phyloP scores from a whole-genome alignment of 2,329 filamentous ascomycete species.

The Aspergillus tanneri region DNA sequence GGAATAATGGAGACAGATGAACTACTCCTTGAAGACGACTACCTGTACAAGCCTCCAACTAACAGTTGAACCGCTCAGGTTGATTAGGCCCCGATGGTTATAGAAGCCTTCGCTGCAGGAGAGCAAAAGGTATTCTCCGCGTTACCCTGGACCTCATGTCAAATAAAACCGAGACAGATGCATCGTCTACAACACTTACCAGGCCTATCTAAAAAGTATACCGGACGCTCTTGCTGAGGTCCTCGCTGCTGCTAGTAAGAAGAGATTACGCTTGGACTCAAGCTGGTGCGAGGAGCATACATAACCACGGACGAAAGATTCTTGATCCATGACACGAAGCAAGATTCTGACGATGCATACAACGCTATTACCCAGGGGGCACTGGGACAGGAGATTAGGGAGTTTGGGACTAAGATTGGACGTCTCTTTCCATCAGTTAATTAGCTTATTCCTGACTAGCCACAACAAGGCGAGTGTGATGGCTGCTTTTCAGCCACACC shows the following conservation, averaged over 20 bases:
- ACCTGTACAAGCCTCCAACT: constrained; percentile 60
- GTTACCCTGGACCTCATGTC: constrained; percentile 78
- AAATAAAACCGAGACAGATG: constrained; percentile 64
- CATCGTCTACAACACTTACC: constrained; percentile 76
- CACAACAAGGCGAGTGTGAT: constrained; percentile 75
- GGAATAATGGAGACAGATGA: constrained; percentile 72
- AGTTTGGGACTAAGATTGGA: constrained; percentile 18
- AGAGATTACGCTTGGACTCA: constrained; percentile 69
- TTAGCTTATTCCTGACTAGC: constrained; percentile 74
- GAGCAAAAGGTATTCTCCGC: constrained; percentile 75
- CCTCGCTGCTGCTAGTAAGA: constrained; percentile 57
- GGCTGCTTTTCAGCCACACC: constrained; percentile 51
- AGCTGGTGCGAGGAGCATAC: constrained; percentile 74
- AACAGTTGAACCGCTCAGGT: constrained; percentile 41
- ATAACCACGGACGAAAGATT: constrained; percentile 68
- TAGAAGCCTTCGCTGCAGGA: constrained; percentile 76
- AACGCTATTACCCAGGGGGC: constrained; percentile 68
- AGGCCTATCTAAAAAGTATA: constrained; percentile 69
- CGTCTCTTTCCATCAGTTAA: constrained; percentile 56
- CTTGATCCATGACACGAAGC: constrained; percentile 70
- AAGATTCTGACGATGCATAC: constrained; percentile 69
- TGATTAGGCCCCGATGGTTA: constrained; percentile 75
- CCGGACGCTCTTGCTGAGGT: constrained; percentile 60
- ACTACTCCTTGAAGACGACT: constrained; percentile 53
- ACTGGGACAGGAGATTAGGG: constrained; percentile 51